These are phyloP conservation scores for Blepharisma japonicum DNA, from an alignment of 73 alveolate species.

Conservation along the genomic window DNA sequence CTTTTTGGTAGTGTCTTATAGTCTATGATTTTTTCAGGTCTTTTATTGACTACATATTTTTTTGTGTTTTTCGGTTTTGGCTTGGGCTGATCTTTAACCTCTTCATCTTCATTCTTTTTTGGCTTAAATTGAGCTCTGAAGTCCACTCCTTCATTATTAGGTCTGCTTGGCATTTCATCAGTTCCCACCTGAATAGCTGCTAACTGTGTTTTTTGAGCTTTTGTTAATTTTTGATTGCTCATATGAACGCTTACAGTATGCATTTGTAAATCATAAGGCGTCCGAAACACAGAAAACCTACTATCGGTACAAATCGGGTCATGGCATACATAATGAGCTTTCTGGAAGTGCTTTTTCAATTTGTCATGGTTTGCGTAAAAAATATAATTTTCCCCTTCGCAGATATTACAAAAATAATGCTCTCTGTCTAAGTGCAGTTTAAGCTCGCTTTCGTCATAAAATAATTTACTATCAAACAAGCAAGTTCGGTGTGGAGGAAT, in stretches of 20 bases:
- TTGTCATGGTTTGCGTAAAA: slow-evolving; percentile 19
- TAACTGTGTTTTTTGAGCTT: slow-evolving; percentile 14
- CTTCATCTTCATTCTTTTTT: slow-evolving; percentile 16
- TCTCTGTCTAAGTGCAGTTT: neutral
- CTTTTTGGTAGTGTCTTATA: slow-evolving; percentile 30
- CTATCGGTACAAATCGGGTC: slow-evolving; percentile 25
- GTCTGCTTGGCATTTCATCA: slow-evolving; percentile 10
- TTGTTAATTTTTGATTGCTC: neutral
- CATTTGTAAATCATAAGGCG: slow-evolving; percentile 25
- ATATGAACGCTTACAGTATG: neutral
- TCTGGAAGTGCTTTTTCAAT: slow-evolving; percentile 22
- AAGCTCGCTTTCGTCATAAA: slow-evolving; percentile 20
- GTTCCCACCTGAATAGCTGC: neutral
- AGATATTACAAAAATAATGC: slow-evolving; percentile 27
- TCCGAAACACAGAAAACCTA: slow-evolving; percentile 6
- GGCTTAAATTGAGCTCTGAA: slow-evolving; percentile 2
- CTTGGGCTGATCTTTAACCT: neutral
- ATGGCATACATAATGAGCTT: slow-evolving; percentile 25
- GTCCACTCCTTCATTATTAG: slow-evolving; percentile 30
- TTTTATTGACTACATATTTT: neutral
- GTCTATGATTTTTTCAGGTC: slow-evolving; percentile 2
- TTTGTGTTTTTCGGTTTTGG: slow-evolving; percentile 1
- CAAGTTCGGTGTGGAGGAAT: slow-evolving; percentile 27
- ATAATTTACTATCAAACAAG: neutral
- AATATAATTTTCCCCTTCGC: slow-evolving; percentile 22